phyloP scores from a whole-genome alignment of 2,329 filamentous ascomycete species.

The Fusarium sp. region DNA sequence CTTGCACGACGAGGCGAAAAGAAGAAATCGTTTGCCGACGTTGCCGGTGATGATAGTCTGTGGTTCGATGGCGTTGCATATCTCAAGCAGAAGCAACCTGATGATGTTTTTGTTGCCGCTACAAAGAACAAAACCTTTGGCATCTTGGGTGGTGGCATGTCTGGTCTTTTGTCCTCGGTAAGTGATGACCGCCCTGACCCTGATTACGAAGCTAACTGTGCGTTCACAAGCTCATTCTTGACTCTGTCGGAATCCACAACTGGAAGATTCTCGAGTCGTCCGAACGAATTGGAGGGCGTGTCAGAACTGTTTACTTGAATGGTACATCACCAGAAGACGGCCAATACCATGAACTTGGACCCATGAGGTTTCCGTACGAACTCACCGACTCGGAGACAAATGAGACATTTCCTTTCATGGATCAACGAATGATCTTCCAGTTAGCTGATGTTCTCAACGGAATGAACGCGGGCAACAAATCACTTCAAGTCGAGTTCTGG shows the following conservation, averaged over 20 bases:
- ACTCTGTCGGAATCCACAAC: constrained; percentile 54
- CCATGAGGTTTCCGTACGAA: constrained; percentile 70
- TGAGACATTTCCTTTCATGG: constrained; percentile 66
- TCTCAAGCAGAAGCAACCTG: constrained; percentile 38
- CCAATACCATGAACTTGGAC: constrained; percentile 61
- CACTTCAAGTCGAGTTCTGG: constrained; percentile 66
- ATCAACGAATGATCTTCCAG: constrained; percentile 73
- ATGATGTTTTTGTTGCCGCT: constrained; percentile 30
- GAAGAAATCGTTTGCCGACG: constrained; percentile 8
- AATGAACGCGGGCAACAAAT: constrained; percentile 61
- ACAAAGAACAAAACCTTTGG: constrained; percentile 37
- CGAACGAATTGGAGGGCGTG: constrained; percentile 52
- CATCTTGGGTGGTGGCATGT: constrained; percentile 53
- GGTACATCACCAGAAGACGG: constrained; percentile 41
- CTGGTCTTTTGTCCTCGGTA: constrained; percentile 27
- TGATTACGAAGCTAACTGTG: fast-evolving
- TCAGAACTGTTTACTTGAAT: constrained; percentile 55
- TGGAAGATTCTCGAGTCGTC: constrained; percentile 57
- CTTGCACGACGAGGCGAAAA: not conserved
- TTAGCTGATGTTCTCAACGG: constrained; percentile 67
- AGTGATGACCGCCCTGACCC: fast-evolving
- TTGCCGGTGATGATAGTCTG: not conserved
- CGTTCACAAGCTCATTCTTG: constrained; percentile 46
- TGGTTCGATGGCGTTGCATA: constrained; percentile 43
- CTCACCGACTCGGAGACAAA: constrained; percentile 61